Evolutionary conservation across 148 eudicot species (phyloP).

Genomic region (Diospyros kaki): DNA sequence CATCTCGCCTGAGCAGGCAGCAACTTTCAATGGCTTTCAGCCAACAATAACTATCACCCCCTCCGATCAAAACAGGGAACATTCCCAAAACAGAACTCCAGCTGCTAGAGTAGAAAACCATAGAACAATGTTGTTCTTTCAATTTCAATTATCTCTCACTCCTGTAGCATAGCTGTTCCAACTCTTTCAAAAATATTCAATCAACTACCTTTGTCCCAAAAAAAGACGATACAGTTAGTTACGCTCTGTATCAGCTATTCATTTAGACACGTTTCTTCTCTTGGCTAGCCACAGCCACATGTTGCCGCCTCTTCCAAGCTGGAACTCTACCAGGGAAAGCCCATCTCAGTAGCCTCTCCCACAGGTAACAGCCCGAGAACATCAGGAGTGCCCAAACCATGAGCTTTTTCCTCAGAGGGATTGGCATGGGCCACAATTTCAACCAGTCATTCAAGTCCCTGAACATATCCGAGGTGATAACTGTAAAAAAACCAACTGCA

Average conservation of each 20-base stretch:
- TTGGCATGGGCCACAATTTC: constrained; percentile 77
- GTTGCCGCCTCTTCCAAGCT: constrained; percentile 66
- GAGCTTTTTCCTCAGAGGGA: constrained; percentile 61
- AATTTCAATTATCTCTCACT: too few relatives aligned
- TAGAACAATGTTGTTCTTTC: too few relatives aligned
- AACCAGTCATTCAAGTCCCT: constrained; percentile 83
- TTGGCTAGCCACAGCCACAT: constrained; percentile 39
- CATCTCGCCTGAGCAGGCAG: too few relatives aligned
- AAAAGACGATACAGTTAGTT: not conserved
- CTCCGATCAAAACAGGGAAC: too few relatives aligned
- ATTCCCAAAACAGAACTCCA: too few relatives aligned
- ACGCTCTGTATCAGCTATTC: not conserved
- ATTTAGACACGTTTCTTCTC: constrained; percentile 36
- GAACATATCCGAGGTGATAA: constrained; percentile 70
- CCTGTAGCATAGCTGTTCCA: too few relatives aligned
- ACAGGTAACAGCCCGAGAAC: constrained; percentile 63
- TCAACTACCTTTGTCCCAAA: not conserved
- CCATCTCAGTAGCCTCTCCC: constrained; percentile 92
- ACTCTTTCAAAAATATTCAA: not conserved
- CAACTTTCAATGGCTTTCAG: too few relatives aligned
- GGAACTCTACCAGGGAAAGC: constrained; percentile 92
- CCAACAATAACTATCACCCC: too few relatives aligned
- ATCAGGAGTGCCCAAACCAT: constrained; percentile 70
- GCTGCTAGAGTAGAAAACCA: too few relatives aligned
- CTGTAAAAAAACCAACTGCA: constrained; percentile 76